Evolutionary conservation across 2,329 filamentous ascomycete species (phyloP), one percentile per base, ranked within the genome.

Genomic region (Pseudocercospora vitis): DNA sequence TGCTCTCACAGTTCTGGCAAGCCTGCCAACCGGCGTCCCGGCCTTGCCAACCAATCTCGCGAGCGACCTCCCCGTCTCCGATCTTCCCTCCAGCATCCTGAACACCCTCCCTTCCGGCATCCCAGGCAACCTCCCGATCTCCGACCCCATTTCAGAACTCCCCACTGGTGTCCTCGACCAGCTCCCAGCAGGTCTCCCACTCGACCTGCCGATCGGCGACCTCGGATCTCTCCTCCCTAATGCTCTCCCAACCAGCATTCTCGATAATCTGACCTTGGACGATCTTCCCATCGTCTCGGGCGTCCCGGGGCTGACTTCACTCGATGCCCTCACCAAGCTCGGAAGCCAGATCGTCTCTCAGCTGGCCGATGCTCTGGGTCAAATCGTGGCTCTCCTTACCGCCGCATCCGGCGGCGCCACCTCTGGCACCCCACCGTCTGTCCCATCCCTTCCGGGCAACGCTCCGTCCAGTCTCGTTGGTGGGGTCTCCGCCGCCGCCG

Each of bases 251-350:
- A 29, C 42, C 7, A 29, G 42, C 14, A 28, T 45, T 18, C 42
- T 45, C 24, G 14, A 19, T 14, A 45, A 31, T 6, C 33, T 52
- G 1, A 48, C 53, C 29, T 48, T 42, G 5, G 48, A 28, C 18
- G n/a, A n/a, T n/a, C 48, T 55, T 12, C 53, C 53, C 5, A n/a
- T 52, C 12, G 29, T 55, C 11, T 44, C 53, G 4, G 12, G 47
- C 2, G 19, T 40, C 7, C 40, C 48, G 8, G 23, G 31, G 12
- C 39, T 49, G 4, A 32, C 32, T 11, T 42, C 49, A 11, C 48
- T 51, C 32, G 53, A 33, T 11, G 47, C 50, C 26, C n/a, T 55
- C 29, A 45, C 48, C 8, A 48, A 33, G 7, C 48, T 55, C 1
- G 48, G 53, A 3, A 33, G 48, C 11, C 33, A 29, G n/a, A 45